Conservation (phyloP, 306 rosid genomes). For the Geum urbanum region DNA sequence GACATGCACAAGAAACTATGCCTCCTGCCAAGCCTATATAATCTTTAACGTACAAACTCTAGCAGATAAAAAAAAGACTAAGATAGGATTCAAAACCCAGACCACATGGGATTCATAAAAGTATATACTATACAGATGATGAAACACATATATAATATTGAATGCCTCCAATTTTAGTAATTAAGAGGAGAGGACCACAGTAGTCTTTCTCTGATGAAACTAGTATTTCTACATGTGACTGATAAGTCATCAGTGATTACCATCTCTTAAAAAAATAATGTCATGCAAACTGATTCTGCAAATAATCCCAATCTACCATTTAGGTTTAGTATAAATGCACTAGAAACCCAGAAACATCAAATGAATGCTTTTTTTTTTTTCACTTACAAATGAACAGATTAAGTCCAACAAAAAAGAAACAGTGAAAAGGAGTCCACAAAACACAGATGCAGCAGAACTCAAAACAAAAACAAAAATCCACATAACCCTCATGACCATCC, state of each 20-base stretch:
- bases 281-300: background rate
- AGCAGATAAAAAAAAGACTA: background rate
- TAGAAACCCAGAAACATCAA: background rate
- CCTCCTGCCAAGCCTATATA: background rate
- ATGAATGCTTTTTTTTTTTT: background rate
- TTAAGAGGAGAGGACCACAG: background rate
- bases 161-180: background rate
- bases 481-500: too few species aligned
- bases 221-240: background rate
- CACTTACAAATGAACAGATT: too few species aligned
- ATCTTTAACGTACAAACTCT: background rate
- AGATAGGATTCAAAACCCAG: background rate
- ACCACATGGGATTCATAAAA: background rate
- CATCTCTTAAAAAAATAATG: background rate
- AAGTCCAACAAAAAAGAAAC: too few species aligned
- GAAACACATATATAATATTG: background rate
- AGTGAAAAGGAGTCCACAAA: too few species aligned
- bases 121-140: background rate
- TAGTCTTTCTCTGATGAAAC: background rate
- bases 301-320: background rate
- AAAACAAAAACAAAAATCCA: too few species aligned
- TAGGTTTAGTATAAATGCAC: background rate
- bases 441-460: too few species aligned
- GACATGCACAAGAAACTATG: background rate
- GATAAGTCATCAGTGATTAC: conserved; percentile 2